phyloP scores from a whole-genome alignment of 805 yeast species.

The Barnettozyma vustinii region DNA sequence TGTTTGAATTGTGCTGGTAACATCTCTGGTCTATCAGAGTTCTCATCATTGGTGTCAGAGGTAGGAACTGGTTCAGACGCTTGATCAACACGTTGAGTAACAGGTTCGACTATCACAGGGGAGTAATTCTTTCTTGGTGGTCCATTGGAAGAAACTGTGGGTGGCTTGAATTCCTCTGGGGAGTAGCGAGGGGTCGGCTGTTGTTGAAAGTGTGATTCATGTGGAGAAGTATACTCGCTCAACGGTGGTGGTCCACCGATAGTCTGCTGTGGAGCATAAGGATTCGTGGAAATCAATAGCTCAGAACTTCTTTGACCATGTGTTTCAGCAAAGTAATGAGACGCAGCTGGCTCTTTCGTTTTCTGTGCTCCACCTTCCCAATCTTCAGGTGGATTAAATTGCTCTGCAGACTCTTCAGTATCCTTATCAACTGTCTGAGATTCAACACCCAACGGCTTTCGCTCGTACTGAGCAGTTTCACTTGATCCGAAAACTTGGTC shows the following conservation, averaged over 20 bases:
- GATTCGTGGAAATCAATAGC: no score
- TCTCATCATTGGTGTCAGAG: no score
- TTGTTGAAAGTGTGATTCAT: background rate
- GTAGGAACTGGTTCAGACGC: no score
- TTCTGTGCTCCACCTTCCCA: background rate
- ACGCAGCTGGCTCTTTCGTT: background rate
- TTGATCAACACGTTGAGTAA: background rate
- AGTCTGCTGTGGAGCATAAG: background rate
- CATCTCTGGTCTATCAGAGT: background rate
- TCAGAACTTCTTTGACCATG: background rate
- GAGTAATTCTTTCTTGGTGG: background rate
- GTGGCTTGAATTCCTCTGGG: background rate
- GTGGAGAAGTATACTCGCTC: background rate
- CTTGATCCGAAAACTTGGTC: conserved; percentile 15
- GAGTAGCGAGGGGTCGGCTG: no score
- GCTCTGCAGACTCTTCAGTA: background rate
- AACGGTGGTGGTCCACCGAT: background rate
- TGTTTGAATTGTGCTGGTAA: background rate
- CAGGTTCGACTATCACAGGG: no score
- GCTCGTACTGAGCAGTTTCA: conserved; percentile 3
- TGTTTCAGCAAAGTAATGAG: background rate
- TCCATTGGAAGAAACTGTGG: no score
- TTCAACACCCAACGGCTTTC: background rate
- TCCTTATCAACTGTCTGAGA: background rate
- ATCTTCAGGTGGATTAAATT: background rate